Evolutionary conservation across 176 grass and related monocot genomes (phyloP).

Genomic region (Cymbopogon citratus): DNA sequence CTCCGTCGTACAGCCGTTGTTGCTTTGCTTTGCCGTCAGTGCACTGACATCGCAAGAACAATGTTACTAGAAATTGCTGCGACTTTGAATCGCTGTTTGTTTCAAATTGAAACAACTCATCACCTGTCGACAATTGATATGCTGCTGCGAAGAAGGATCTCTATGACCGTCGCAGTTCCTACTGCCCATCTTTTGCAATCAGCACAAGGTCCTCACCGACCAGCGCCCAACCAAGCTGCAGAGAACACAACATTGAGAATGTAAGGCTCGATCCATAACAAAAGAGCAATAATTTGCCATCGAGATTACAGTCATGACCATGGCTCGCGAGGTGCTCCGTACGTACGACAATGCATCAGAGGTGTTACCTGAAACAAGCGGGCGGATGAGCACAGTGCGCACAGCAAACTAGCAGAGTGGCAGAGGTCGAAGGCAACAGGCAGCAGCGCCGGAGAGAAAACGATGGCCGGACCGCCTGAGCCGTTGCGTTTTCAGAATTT

Average conservation of each 20-base stretch:
- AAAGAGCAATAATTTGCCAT: neutral
- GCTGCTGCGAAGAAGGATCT: neutral
- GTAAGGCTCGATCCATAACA: neutral
- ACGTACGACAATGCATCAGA: neutral
- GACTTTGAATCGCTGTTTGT: neutral
- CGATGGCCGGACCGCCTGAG: neutral
- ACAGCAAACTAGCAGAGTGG: neutral
- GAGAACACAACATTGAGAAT: neutral
- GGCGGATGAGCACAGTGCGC: neutral
- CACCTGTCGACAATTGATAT: neutral
- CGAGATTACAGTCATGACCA: neutral
- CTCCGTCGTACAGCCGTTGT: neutral
- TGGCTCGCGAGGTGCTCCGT: too few relatives aligned
- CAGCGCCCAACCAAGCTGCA: neutral
- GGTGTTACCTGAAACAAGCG: neutral
- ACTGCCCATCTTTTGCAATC: neutral
- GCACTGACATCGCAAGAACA: neutral
- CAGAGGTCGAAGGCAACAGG: neutral
- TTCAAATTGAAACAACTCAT: neutral
- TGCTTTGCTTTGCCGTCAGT: constrained; percentile 3
- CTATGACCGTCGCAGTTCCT: neutral
- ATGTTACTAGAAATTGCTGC: neutral
- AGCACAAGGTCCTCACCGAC: neutral
- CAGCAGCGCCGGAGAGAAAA: neutral
- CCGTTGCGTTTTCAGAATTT: neutral